Evolutionary conservation across 257 asterid species (phyloP), one percentile per base, ranked within the genome.

Genomic region (Lavandula angustifolia): DNA sequence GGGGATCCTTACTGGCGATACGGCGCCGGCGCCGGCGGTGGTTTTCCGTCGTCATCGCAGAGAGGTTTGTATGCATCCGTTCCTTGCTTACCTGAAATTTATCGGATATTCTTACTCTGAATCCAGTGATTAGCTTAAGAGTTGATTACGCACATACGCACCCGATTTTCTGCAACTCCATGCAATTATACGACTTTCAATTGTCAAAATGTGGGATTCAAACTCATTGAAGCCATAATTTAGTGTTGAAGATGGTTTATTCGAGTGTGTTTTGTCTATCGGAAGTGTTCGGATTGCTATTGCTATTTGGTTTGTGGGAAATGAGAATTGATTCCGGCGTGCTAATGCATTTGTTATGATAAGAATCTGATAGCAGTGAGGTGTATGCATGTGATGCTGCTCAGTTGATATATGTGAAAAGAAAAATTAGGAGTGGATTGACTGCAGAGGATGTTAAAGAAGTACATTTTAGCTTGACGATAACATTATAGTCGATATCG

Each of bases 1-100:
- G 86, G 51, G 66, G 94, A 85, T 77, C 82, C 83, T 16, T 79
- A 81, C 38, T 54, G 87, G 86, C 78, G 76, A 69, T 83, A 83
- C 75, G 64, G 68, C 51, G 72, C 72, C 41, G 74, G 66, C 42
- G 55, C 75, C 37, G 56, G 76, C 33, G 66, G 66, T 17, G 74
- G 48, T 61, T 77, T 51, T 16, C 79, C 80, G 53, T 33, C 68
- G 9, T 73, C 79, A 2, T 58, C 78, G 22, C 78, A 76, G 43
- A 68, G 75, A 73, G 85, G 85, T 80, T 58, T 46, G 74, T 54
- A 17, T 4, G 5, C 46, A 2, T 59, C 0, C 18, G 11, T 55
- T 61, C 9, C 29, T 10, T 31, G n/a, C 10, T 9, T 46, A 5
- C 14, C 14, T 3, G 47, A 41, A 59, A 37, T 54, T 64, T 38